Evolutionary conservation across 2,329 filamentous ascomycete genomes (phyloP).

Genomic region (Cladophialophora chaetospira): DNA sequence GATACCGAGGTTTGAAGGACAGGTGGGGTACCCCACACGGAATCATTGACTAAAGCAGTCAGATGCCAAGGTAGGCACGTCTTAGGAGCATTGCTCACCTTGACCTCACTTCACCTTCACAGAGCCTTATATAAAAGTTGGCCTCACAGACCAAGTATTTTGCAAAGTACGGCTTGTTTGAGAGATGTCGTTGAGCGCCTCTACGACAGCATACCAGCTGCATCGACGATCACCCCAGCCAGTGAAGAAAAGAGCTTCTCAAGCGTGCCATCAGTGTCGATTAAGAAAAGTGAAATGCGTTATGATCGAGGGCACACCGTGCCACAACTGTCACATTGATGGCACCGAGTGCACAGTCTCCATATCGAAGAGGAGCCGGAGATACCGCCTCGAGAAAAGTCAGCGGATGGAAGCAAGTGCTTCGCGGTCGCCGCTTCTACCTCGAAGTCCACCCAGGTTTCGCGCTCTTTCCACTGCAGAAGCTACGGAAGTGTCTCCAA

Average conservation of each 20-base stretch:
- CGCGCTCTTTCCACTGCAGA: neutral
- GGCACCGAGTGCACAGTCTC: neutral
- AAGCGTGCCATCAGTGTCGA: constrained; percentile 3
- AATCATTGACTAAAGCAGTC: no score
- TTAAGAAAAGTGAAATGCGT: constrained; percentile 3
- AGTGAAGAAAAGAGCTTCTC: neutral
- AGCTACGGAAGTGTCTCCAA: neutral
- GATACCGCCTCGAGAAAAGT: neutral
- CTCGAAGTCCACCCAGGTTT: constrained; percentile 65
- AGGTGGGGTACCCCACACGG: no score
- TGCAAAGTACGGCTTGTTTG: no score
- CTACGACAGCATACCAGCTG: neutral
- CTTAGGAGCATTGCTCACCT: no score
- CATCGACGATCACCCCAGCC: neutral
- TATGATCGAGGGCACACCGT: neutral
- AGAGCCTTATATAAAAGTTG: no score
- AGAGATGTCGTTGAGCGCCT: neutral
- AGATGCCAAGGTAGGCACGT: no score
- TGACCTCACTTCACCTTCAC: no score
- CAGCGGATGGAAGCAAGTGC: neutral
- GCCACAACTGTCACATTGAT: constrained; percentile 3
- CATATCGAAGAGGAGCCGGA: neutral
- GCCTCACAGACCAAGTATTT: no score
- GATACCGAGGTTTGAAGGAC: no score
- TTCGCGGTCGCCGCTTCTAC: constrained; percentile 53